Base-by-base conservation (phyloP, 768 basidiomycete genomes). In the Lactarius trivialis region DNA sequence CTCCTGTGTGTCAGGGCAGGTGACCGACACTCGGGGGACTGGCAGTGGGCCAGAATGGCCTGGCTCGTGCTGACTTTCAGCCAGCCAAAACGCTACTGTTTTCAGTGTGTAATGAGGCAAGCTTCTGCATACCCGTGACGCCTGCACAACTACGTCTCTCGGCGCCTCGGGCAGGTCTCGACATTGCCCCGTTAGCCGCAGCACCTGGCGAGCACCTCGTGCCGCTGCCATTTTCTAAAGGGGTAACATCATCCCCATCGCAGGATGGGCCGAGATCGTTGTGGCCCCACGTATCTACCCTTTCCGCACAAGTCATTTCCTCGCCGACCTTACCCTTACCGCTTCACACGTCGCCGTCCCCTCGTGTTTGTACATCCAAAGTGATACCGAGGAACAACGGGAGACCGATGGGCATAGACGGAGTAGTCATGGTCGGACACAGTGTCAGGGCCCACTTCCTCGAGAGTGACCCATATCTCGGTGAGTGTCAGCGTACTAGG, bases 11-110 rank as follows among this genome's bases (percentile, higher is more conserved):
- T 45, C 17, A 45, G 43, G 17, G 34, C 50, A 33, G 60, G 43
- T 51, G 49, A 8, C 48, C 37, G 36, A 61, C 32, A 37, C 51
- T 58, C 41, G 43, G 56, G 39, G 34, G 4, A 12, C 56, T 34
- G 58, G n/a, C n/a, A n/a, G n/a, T n/a, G n/a, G 30, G 61, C 28
- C 37, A 41, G 45, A 58, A 32, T 58, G 19, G 43, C 43, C 28
- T 45, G 56, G n/a, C 56, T 41, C 50, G 45, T 30, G 54, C 63
- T 60, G 63, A 43, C 55, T 49, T 58, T 55, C 53, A 55, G 62
- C 62, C 54, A 45, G 48, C 58, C 45, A 6, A 6, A 55, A 48
- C 4, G 48, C 24, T 33, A 48, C 21, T 55, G 53, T 49, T 51
- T 32, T 8, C 50, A 51, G 50, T 30, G 49, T 28, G 50, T 17